Percentiles rank a stretch among this genome's conserved stretches.
Conservation (phyloP, 2,329 filamentous ascomycete genomes). For the Domatiomyces catenatus region DNA sequence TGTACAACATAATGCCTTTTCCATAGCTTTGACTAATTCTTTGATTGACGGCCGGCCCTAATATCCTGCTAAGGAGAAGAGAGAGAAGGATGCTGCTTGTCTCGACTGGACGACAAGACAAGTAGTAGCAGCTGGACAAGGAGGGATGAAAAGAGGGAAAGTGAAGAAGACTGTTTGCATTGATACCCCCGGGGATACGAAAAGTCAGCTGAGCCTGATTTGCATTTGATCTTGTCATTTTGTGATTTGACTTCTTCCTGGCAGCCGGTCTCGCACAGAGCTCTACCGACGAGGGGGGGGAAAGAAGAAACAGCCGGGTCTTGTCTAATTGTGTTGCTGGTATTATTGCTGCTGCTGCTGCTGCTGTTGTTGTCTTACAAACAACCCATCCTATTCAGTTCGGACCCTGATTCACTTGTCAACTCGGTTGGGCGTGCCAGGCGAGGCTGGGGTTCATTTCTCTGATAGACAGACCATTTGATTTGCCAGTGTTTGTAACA, state of each 20-base stretch:
- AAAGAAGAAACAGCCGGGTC: background rate
- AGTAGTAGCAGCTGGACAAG: background rate
- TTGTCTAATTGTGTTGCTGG: background rate
- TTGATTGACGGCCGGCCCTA: constrained; percentile 13
- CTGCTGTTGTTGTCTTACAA: background rate
- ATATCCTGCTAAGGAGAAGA: constrained; percentile 10
- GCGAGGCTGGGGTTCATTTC: background rate
- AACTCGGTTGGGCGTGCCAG: background rate
- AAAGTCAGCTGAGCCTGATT: background rate
- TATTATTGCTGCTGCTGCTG: background rate
- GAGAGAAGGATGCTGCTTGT: background rate
- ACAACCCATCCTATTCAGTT: background rate
- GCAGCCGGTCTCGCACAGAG: background rate
- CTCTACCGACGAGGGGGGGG: background rate
- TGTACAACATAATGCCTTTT: constrained; percentile 17
- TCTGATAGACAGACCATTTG: background rate
- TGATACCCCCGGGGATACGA: constrained; percentile 14
- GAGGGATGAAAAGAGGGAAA: background rate
- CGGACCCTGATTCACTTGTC: background rate
- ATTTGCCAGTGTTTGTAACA: background rate
- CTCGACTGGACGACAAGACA: background rate
- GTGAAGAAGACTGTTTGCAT: constrained; percentile 10
- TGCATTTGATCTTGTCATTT: background rate
- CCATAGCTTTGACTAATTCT: constrained; percentile 1
- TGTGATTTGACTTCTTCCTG: background rate